Evolutionary conservation across 148 eudicot species (phyloP), one percentile per base, ranked within the genome.

Genomic region (Chenopodium suecicum): DNA sequence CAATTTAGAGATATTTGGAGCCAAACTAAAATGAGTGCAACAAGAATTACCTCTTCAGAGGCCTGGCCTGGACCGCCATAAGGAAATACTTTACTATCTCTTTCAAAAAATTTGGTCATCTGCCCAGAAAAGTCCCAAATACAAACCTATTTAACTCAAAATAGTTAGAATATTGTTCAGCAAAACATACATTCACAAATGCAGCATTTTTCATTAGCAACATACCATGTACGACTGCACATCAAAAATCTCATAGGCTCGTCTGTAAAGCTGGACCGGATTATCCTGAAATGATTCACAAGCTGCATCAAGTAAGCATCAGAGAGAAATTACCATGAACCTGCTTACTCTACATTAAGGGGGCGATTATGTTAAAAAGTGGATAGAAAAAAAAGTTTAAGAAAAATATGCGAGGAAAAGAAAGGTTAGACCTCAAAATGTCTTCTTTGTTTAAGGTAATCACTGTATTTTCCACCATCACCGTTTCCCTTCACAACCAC

Each of bases 61-160:
- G 77, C 82, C 78, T 56, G 86, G 74, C 25, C 78, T 23, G 79
- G 71, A 82, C 75, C 77, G 82, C 70, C 83, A 70, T 75, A 67
- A 47, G 88, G 79, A 48, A 79, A 41, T 4, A 58, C 56, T 31
- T 50, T 67, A 75, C 75, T 65, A 50, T 80, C 89, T 50, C 81
- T 88, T 25, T 80, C 54, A 56, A 88, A 78, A 44, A 90, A 75
- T 47, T 89, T 87, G 77, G 85, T 81, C 80, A 87, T 90, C 85
- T 90, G 91, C 70, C 95, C 95, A 67, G 95, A 93, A 87, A 89
- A 91, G 84, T 94, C 97, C 95, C 95, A 91, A 32, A 94, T 88
- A 78, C 82, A 82, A 72, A 90, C 83, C 98, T 93, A 89, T 75
- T 27, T 80, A 73, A 90, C 41, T 74, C 17, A 77, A 31, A 32